A percentile compares a stretch with the other conserved stretches of the same genome.
Conservation (phyloP, 2,329 filamentous ascomycete genomes). For the Basipetospora chlamydospora region DNA sequence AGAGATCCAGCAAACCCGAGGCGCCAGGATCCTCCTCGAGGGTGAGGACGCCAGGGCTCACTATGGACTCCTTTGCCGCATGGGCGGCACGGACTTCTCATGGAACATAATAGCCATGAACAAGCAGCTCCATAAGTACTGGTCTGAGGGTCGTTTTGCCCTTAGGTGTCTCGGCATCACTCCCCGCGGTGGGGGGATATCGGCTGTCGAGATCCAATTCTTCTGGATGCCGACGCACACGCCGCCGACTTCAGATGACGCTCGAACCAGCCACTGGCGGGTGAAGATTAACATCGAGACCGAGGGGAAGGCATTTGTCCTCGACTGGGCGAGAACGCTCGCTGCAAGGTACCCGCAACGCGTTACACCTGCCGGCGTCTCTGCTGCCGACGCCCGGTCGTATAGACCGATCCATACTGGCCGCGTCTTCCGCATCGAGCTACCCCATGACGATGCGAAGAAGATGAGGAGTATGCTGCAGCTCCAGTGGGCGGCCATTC, state of each 20-base stretch:
- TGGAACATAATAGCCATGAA: neutral
- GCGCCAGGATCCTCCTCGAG: neutral
- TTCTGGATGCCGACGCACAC: too few species aligned
- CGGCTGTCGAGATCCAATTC: neutral
- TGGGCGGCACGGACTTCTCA: neutral
- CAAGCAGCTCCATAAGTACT: neutral
- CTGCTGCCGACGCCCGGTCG: neutral
- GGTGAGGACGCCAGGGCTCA: neutral
- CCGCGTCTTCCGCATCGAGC: neutral
- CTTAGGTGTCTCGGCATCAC: neutral
- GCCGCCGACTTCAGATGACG: too few species aligned
- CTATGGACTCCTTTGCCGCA: neutral
- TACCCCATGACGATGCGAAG: neutral
- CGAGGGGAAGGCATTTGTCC: too few species aligned
- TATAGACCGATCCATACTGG: neutral
- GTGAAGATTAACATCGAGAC: too few species aligned
- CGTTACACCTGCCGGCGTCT: too few species aligned
- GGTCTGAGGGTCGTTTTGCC: neutral
- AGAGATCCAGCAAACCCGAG: neutral
- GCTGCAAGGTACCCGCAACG: too few species aligned
- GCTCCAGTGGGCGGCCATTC: neutral
- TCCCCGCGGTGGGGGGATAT: neutral
- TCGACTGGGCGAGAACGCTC: too few species aligned
- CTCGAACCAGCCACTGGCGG: too few species aligned
- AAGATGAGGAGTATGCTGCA: neutral